Evolutionary conservation across 2,329 filamentous ascomycete genomes (phyloP).

Genomic region (Verticillium albo-atrum): DNA sequence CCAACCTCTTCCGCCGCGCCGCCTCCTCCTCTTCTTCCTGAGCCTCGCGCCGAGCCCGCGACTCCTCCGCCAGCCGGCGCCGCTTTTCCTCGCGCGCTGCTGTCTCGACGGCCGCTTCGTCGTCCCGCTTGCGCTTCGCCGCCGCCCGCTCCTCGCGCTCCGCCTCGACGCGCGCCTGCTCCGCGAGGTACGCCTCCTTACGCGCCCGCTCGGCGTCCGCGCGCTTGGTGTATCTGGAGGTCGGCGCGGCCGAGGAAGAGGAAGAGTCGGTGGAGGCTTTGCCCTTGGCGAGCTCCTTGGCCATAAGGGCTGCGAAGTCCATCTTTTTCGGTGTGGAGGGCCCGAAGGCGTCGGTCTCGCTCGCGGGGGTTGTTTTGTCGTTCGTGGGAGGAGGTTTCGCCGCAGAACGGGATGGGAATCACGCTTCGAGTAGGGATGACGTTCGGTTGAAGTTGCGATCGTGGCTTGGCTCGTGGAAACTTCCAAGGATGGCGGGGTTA

Average conservation of each 20-base stretch:
- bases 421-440: not conserved
- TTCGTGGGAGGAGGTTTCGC: not conserved
- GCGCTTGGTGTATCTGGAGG: conserved; percentile 78
- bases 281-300: conserved; percentile 83
- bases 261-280: conserved; percentile 38
- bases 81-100: conserved; percentile 77
- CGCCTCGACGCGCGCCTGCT: conserved; percentile 70
- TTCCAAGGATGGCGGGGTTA: not conserved
- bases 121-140: conserved; percentile 84
- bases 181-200: conserved; percentile 72
- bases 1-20: conserved; percentile 68
- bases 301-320: conserved; percentile 95
- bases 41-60: conserved; percentile 62
- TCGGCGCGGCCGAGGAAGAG: conserved; percentile 24
- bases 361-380: not conserved
- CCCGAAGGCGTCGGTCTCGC: not conserved
- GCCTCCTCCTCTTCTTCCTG: conserved; percentile 71
- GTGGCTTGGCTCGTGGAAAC: not conserved
- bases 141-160: conserved; percentile 65
- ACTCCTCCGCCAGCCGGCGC: conserved; percentile 75
- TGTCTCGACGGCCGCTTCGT: conserved; percentile 71
- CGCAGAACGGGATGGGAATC: not conserved
- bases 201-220: conserved; percentile 82
- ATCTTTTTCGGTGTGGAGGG: conserved; percentile 45
- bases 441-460: not conserved